These are phyloP conservation scores for Blastocystis hominis DNA, from an alignment of 352 stramenopile genomes.

Conservation along the genomic window DNA sequence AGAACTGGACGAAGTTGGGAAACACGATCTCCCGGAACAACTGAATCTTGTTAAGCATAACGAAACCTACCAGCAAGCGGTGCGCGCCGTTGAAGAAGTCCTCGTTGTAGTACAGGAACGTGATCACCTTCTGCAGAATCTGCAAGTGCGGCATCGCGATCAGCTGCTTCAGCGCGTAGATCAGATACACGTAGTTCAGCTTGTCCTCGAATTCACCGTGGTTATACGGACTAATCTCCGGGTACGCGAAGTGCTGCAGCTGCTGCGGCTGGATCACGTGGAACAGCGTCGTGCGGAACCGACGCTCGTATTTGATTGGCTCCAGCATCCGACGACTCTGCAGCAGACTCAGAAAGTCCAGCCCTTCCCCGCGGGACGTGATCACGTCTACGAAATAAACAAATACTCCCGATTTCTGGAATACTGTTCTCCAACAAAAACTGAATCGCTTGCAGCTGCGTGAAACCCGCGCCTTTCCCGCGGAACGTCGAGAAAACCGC, in stretches of 20 bases:
- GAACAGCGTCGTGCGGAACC: conserved; percentile 1
- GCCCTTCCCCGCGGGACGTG: conserved; percentile 15
- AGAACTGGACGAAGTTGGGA: conserved; percentile 7
- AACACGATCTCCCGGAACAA: conserved; percentile 38
- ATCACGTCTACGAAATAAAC: conserved; percentile 17
- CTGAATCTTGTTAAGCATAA: not conserved
- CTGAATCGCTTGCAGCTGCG: conserved; percentile 1
- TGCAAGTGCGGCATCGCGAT: conserved; percentile 41
- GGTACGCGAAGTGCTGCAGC: not conserved
- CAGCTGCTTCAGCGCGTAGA: conserved; percentile 11
- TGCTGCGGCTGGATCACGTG: not conserved
- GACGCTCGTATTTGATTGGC: conserved; percentile 32
- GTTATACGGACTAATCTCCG: conserved; percentile 27
- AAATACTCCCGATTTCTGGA: not conserved
- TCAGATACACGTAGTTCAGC: conserved; percentile 33
- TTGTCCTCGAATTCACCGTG: conserved; percentile 29
- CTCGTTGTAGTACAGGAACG: conserved; percentile 40
- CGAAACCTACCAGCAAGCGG: not conserved
- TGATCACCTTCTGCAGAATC: conserved; percentile 47
- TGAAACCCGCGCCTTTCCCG: not conserved
- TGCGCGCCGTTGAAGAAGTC: conserved; percentile 52
- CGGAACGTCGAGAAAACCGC: not conserved
- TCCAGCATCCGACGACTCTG: conserved; percentile 10
- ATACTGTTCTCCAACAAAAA: conserved; percentile 34
- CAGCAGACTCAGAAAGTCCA: conserved; percentile 3